These are phyloP conservation scores for Diaporthe humulicola DNA, from an alignment of 2,329 filamentous ascomycete species.

Conservation along the genomic window DNA sequence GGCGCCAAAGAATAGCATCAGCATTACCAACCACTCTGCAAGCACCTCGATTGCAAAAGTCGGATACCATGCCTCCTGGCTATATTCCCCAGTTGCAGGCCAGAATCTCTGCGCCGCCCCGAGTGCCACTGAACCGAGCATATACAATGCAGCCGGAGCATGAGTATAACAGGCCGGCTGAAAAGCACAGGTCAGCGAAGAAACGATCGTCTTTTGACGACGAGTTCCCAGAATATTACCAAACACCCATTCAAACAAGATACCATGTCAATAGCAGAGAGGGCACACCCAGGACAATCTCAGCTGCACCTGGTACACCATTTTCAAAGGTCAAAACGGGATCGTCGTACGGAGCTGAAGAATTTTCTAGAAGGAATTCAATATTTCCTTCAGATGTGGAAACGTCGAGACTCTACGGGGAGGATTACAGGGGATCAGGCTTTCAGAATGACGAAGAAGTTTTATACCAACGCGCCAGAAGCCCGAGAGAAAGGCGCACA, in stretches of 20 bases:
- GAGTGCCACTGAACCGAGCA: slow-evolving; percentile 37
- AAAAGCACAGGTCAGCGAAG: slow-evolving; percentile 32
- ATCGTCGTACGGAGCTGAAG: slow-evolving; percentile 37
- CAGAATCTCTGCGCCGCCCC: slow-evolving; percentile 30
- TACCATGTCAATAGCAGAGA: slow-evolving; percentile 17
- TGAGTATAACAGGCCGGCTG: slow-evolving; percentile 17
- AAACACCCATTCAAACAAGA: background rate
- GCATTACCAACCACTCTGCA: slow-evolving; percentile 40
- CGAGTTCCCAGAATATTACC: slow-evolving; percentile 8
- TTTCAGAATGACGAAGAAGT: no score
- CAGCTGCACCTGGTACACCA: background rate
- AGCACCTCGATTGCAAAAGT: slow-evolving; percentile 44
- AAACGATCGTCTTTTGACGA: slow-evolving; percentile 41
- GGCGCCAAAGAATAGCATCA: slow-evolving; percentile 38
- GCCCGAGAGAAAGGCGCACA: no score
- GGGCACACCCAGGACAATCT: slow-evolving; percentile 18
- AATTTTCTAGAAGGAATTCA: no score
- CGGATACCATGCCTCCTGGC: slow-evolving; percentile 43
- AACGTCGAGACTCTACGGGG: slow-evolving; percentile 41
- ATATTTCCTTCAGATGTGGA: no score
- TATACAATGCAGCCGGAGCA: slow-evolving; percentile 42
- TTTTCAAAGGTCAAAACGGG: slow-evolving; percentile 41
- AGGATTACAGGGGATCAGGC: no score
- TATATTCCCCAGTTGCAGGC: slow-evolving; percentile 37
- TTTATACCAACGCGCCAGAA: no score